A percentile compares a stretch with the other conserved stretches of the same genome.
Evolutionary conservation across 345 rosid species (phyloP).

Genomic region (Eucalyptus victrix): DNA sequence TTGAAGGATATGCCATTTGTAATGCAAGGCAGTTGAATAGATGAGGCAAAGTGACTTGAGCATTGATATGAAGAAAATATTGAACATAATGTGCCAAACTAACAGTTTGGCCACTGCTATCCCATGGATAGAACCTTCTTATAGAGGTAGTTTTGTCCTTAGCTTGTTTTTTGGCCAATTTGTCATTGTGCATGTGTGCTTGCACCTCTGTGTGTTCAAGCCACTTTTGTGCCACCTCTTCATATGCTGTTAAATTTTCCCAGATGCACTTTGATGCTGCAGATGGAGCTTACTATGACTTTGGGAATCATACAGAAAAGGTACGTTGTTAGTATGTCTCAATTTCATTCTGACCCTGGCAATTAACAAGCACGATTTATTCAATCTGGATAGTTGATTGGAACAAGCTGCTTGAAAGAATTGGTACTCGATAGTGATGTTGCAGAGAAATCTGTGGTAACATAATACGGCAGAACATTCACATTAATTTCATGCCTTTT

Average conservation of each 20-base stretch:
- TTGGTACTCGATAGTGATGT: neutral
- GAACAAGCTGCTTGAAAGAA: neutral
- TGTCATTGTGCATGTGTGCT: neutral
- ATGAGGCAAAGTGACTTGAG: neutral
- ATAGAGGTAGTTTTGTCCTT: neutral
- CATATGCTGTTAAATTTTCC: neutral
- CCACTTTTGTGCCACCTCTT: neutral
- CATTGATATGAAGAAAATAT: neutral
- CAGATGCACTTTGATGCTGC: constrained; percentile 86
- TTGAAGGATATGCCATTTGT: neutral
- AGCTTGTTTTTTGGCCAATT: neutral
- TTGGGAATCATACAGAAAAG: constrained; percentile 87
- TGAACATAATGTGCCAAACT: neutral
- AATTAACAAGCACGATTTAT: neutral
- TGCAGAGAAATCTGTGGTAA: neutral
- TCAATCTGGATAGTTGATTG: neutral
- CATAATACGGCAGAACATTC: neutral
- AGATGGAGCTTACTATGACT: constrained; percentile 79
- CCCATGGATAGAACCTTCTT: neutral
- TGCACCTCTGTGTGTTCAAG: neutral
- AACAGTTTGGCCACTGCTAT: neutral
- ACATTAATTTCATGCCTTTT: neutral
- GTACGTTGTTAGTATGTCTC: constrained; percentile 7
- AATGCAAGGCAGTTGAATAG: neutral
- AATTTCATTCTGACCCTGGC: neutral